These are phyloP conservation scores for Middelhovenomyces tepae DNA, from an alignment of 805 yeast genomes.

Conservation along the genomic window DNA sequence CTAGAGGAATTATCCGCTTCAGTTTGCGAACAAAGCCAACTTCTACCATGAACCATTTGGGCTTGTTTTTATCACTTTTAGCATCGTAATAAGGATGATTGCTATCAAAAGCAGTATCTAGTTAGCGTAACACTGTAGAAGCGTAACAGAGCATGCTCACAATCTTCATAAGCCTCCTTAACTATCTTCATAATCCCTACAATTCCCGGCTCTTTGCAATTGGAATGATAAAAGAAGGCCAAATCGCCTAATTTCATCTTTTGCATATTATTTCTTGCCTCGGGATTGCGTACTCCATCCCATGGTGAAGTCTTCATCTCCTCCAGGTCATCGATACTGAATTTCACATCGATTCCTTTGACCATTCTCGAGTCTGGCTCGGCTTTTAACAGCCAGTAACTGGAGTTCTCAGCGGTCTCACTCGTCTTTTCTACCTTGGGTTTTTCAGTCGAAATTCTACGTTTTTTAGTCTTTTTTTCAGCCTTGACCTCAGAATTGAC, in stretches of 20 bases:
- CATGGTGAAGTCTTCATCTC: constrained; percentile 37
- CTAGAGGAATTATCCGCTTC: constrained; percentile 34
- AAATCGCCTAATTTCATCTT: constrained; percentile 40
- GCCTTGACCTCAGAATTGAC: too few relatives aligned
- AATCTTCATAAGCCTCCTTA: constrained; percentile 27
- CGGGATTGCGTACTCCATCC: constrained; percentile 54
- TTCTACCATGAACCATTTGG: constrained; percentile 53
- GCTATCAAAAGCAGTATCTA: constrained; percentile 31
- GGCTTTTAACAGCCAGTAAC: constrained; percentile 47
- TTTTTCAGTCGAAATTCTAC: too few relatives aligned
- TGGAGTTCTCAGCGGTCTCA: too few relatives aligned
- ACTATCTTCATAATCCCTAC: constrained; percentile 35
- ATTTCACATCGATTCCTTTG: constrained; percentile 41
- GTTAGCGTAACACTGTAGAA: constrained; percentile 1
- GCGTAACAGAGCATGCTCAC: constrained; percentile 10
- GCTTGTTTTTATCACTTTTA: constrained; percentile 33
- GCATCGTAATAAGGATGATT: constrained; percentile 41
- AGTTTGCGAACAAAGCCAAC: constrained; percentile 37
- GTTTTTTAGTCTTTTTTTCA: too few relatives aligned
- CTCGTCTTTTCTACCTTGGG: too few relatives aligned
- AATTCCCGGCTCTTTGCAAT: constrained; percentile 45
- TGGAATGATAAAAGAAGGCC: constrained; percentile 48
- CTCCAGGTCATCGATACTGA: constrained; percentile 37
- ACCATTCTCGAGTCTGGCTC: constrained; percentile 46
- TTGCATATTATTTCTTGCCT: constrained; percentile 44